These are phyloP conservation scores for Noccaea bulbosa DNA, from an alignment of 345 rosid species.

Conservation along the genomic window DNA sequence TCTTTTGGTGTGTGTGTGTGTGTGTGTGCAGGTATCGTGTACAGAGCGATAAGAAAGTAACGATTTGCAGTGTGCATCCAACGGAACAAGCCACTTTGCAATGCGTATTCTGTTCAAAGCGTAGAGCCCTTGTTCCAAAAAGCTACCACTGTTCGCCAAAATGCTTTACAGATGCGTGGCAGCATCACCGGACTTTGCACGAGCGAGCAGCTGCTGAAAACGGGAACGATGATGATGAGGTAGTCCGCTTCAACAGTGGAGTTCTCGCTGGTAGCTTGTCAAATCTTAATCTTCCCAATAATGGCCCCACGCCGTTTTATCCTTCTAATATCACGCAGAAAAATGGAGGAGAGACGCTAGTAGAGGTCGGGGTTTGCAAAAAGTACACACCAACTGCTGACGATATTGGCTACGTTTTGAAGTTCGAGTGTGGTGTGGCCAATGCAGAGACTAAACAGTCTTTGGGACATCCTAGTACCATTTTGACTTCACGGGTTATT, in stretches of 20 bases:
- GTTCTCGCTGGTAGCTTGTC: constrained; percentile 59
- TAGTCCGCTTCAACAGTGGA: constrained; percentile 71
- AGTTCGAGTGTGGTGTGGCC: constrained; percentile 89
- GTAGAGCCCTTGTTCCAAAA: constrained; percentile 72
- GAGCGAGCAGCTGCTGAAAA: constrained; percentile 93
- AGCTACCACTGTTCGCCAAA: constrained; percentile 94
- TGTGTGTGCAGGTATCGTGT: constrained; percentile 77
- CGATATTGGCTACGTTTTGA: constrained; percentile 89
- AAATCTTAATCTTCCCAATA: constrained; percentile 55
- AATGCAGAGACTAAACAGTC: constrained; percentile 71
- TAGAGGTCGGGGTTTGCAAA: constrained; percentile 88
- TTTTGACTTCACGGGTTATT: constrained; percentile 89
- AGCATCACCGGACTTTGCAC: constrained; percentile 92
- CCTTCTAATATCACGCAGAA: constrained; percentile 75
- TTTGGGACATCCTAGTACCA: constrained; percentile 69
- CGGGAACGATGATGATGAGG: constrained; percentile 90
- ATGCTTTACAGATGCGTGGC: constrained; percentile 98
- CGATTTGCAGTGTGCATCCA: constrained; percentile 91
- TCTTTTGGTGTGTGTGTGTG: not conserved
- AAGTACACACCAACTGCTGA: constrained; percentile 94
- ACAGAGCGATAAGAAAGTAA: constrained; percentile 90
- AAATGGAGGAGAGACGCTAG: constrained; percentile 77
- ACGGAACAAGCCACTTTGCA: constrained; percentile 93
- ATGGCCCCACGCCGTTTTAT: constrained; percentile 78
- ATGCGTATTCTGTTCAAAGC: constrained; percentile 90